A percentile compares a stretch with the other conserved stretches of the same genome.
These are phyloP conservation scores for Metschnikowia baotianmanensis DNA, from an alignment of 805 yeast species.

Conservation along the genomic window DNA sequence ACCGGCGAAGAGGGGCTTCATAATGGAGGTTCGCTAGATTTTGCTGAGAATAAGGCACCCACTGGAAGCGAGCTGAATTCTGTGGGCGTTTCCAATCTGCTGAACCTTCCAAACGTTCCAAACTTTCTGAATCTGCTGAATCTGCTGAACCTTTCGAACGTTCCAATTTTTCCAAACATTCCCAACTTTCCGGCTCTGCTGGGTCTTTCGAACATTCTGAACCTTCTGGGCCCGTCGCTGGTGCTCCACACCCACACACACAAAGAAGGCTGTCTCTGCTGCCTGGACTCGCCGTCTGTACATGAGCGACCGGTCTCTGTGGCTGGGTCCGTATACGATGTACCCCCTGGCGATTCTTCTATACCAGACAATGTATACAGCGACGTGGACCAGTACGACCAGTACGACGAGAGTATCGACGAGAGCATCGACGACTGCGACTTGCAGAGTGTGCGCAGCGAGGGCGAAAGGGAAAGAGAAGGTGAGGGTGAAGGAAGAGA, in stretches of 20 bases:
- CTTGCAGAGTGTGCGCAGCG: background rate
- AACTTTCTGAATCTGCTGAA: no score
- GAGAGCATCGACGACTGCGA: conserved; percentile 16
- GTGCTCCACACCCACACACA: conserved; percentile 16
- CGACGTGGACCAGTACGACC: conserved; percentile 40
- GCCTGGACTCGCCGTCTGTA: conserved; percentile 50
- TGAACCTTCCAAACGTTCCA: no score
- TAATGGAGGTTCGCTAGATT: no score
- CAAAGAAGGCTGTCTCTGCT: conserved; percentile 50
- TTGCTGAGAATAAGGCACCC: no score
- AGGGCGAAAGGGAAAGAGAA: no score
- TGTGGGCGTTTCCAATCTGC: no score
- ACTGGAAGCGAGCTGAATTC: no score
- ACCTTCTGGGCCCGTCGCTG: conserved; percentile 1
- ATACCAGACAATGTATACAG: conserved; percentile 40
- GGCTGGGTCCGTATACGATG: conserved; percentile 56
- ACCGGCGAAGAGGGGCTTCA: background rate
- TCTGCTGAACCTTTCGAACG: no score
- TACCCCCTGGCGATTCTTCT: conserved; percentile 28
- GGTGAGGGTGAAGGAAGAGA: no score
- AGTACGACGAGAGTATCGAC: conserved; percentile 1
- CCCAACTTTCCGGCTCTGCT: no score
- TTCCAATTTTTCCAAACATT: no score
- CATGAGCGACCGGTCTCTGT: conserved; percentile 65
- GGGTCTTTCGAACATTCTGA: no score